These are phyloP conservation scores for Boeremia exigua DNA, from an alignment of 2,329 filamentous ascomycete species.

Conservation along the genomic window DNA sequence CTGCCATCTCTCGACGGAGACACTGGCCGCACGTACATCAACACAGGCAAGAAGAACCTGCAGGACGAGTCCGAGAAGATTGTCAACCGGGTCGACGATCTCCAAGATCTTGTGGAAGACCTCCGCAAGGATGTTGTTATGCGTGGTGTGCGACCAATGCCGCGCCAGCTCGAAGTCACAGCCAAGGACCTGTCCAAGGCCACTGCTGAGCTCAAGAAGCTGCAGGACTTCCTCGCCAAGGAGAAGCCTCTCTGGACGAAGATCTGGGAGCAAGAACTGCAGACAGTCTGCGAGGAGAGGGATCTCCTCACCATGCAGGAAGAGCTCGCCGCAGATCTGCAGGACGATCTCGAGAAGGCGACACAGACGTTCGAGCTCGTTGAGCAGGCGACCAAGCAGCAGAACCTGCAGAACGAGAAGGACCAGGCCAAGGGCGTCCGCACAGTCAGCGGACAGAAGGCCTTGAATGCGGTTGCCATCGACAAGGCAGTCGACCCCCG, in stretches of 20 bases:
- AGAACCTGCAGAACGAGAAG: constrained; percentile 76
- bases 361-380: constrained; percentile 92
- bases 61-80: constrained; percentile 87
- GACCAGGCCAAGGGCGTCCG: constrained; percentile 54
- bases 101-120: constrained; percentile 97
- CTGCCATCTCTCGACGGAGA: constrained; percentile 77
- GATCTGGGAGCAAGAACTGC: constrained; percentile 98
- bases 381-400: constrained; percentile 97
- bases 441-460: constrained; percentile 56
- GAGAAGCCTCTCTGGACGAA: constrained; percentile 99
- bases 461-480: constrained; percentile 42
- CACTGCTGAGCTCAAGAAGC: constrained; percentile 86
- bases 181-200: constrained; percentile 85
- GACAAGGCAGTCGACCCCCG: constrained; percentile 69
- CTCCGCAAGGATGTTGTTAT: constrained; percentile 95
- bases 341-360: constrained; percentile 95
- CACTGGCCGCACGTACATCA: constrained; percentile 84
- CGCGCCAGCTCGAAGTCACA: constrained; percentile 86
- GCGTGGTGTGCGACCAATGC: constrained; percentile 88
- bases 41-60: constrained; percentile 83
- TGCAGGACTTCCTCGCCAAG: constrained; percentile 87
- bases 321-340: constrained; percentile 87
- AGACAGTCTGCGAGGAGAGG: constrained; percentile 93
- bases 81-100: constrained; percentile 89
- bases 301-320: constrained; percentile 96